These are phyloP conservation scores for Phlebiopsis flavidoalba DNA, from an alignment of 768 basidiomycete genomes.

Conservation along the genomic window DNA sequence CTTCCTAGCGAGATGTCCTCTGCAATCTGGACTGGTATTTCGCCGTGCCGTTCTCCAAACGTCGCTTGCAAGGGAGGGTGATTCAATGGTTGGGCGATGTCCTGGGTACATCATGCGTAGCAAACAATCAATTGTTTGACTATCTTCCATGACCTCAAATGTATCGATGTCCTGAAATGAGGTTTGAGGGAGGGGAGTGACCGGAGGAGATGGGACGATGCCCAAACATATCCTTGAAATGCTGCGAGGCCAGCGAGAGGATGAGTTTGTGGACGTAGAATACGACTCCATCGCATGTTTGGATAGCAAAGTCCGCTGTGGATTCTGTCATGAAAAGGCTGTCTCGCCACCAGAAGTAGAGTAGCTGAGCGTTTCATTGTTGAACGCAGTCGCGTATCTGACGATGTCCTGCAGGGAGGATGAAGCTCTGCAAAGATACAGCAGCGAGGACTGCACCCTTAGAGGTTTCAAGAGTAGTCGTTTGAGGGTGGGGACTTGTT, in stretches of 20 bases:
- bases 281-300: slow-evolving; percentile 26
- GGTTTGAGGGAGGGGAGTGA: background rate
- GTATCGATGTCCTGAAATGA: background rate
- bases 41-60: background rate
- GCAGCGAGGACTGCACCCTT: too few species aligned
- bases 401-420: too few species aligned
- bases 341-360: too few species aligned
- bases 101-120: background rate
- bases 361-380: too few species aligned
- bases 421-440: too few species aligned
- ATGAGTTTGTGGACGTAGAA: slow-evolving; percentile 52
- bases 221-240: background rate
- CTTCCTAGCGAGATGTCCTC: background rate
- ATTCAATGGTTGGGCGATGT: background rate
- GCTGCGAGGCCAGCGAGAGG: slow-evolving; percentile 45
- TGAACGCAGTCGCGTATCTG: too few species aligned
- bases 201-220: background rate
- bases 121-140: background rate
- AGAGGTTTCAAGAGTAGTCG: too few species aligned
- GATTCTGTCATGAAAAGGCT: background rate
- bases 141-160: background rate
- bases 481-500: too few species aligned
- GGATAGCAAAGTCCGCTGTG: slow-evolving; percentile 39
- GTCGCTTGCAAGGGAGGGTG: background rate
- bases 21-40: background rate